A percentile compares a stretch with the other conserved stretches of the same genome.
Conservation (phyloP, 1,284 basidiomycete species). For the Heterobasidion occidentale region DNA sequence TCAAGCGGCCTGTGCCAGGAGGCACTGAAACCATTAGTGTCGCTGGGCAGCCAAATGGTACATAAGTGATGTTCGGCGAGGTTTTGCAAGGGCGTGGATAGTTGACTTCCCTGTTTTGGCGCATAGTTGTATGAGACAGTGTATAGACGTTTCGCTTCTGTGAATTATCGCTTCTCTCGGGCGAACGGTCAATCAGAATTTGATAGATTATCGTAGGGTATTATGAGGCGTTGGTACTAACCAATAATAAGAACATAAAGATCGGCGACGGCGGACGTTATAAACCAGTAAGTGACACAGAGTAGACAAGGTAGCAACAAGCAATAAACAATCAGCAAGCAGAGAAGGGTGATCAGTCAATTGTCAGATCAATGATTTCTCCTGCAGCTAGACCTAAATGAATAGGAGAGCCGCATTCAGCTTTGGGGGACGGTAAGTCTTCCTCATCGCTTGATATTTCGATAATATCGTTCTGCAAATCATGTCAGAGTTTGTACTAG, state of each 20-base stretch:
- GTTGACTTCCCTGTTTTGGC: not conserved
- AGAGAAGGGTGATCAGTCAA: constrained; percentile 11
- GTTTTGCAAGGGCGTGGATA: not conserved
- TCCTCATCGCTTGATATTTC: not conserved
- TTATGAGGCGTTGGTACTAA: no score
- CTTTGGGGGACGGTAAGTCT: not conserved
- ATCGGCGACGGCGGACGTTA: no score
- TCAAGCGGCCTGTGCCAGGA: constrained; percentile 12
- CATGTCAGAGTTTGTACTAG: no score
- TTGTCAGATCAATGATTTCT: constrained; percentile 24
- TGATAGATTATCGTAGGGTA: not conserved
- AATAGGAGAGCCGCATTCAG: constrained; percentile 1
- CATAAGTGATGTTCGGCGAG: not conserved
- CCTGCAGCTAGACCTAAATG: not conserved
- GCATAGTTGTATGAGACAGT: not conserved
- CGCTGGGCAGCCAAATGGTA: not conserved
- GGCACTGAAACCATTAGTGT: not conserved
- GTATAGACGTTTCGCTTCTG: not conserved
- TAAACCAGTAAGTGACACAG: not conserved
- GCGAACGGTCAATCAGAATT: no score
- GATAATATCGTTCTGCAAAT: not conserved
- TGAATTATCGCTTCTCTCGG: not conserved
- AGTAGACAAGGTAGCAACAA: not conserved
- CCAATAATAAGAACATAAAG: no score
- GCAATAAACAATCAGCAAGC: not conserved